phyloP scores from a whole-genome alignment of 805 yeast species.

The Candida loeiensis region DNA sequence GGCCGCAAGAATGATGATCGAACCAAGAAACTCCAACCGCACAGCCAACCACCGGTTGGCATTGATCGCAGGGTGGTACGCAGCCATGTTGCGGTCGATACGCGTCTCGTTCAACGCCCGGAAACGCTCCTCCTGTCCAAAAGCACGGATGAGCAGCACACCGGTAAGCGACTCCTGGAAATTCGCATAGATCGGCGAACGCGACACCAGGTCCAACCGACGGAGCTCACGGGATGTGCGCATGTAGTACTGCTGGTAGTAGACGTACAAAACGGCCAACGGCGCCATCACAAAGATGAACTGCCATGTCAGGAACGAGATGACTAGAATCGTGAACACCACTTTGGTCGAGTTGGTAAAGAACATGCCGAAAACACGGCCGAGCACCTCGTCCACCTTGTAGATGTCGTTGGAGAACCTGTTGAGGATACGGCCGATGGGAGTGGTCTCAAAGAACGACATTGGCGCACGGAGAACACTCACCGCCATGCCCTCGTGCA shows the following conservation, averaged over 20 bases:
- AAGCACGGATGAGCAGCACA: constrained; percentile 72
- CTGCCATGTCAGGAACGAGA: constrained; percentile 84
- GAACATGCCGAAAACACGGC: constrained; percentile 69
- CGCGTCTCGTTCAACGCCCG: constrained; percentile 60
- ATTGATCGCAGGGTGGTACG: constrained; percentile 86
- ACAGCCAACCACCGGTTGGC: constrained; percentile 98
- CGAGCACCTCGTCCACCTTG: constrained; percentile 76
- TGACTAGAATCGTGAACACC: constrained; percentile 73
- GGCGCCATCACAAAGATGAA: constrained; percentile 72
- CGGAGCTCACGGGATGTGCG: constrained; percentile 78
- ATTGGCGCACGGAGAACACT: constrained; percentile 83
- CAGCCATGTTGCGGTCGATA: constrained; percentile 85
- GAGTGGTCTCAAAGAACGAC: constrained; percentile 95
- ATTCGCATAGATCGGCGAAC: constrained; percentile 79
- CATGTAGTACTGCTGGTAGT: constrained; percentile 73
- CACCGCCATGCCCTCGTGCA: constrained; percentile 73
- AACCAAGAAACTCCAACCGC: constrained; percentile 86
- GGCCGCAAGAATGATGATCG: constrained; percentile 80
- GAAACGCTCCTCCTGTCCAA: constrained; percentile 62
- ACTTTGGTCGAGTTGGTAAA: constrained; percentile 60
- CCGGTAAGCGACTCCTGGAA: constrained; percentile 81
- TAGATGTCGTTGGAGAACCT: constrained; percentile 89
- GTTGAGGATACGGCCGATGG: constrained; percentile 87
- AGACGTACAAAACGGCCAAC: constrained; percentile 57
- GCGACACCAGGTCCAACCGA: constrained; percentile 74